These are phyloP conservation scores for Aspergillus sclerotiicarbonarius DNA, from an alignment of 495 filamentous ascomycete species.

Conservation along the genomic window DNA sequence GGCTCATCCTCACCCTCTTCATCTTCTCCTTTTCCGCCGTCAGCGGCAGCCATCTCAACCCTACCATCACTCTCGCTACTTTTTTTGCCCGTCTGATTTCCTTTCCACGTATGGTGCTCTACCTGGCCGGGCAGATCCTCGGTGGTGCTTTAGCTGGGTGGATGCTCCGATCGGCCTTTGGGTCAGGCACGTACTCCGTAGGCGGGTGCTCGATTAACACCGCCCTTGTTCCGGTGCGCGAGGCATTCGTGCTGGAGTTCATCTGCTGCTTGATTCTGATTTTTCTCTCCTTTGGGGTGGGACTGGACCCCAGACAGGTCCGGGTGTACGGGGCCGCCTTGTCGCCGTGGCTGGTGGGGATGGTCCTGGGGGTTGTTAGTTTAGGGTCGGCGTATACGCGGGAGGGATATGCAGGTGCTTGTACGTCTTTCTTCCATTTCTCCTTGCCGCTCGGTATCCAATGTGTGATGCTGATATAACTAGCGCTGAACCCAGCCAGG, in stretches of 20 bases:
- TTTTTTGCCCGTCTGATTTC: slow-evolving; percentile 50
- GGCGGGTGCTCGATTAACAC: slow-evolving; percentile 33
- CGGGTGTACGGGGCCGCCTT: slow-evolving; percentile 48
- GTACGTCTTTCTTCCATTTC: slow-evolving; percentile 18
- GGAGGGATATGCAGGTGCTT: slow-evolving; percentile 41
- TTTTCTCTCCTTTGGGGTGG: slow-evolving; percentile 46
- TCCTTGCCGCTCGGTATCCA: not conserved
- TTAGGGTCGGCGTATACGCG: slow-evolving; percentile 45
- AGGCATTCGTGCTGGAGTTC: slow-evolving; percentile 45
- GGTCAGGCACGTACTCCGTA: slow-evolving; percentile 23
- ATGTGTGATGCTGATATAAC: not conserved
- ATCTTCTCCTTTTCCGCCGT: slow-evolving; percentile 48
- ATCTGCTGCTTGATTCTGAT: slow-evolving; percentile 38
- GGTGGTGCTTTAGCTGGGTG: slow-evolving; percentile 50
- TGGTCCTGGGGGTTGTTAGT: slow-evolving; percentile 42
- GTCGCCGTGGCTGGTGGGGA: slow-evolving; percentile 51
- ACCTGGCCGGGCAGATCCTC: slow-evolving; percentile 39
- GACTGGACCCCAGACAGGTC: slow-evolving; percentile 53
- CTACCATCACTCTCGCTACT: slow-evolving; percentile 49
- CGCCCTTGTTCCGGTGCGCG: slow-evolving; percentile 22
- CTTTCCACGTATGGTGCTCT: slow-evolving; percentile 41
- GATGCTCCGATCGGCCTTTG: slow-evolving; percentile 31
- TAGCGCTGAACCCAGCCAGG: slow-evolving; percentile 32
- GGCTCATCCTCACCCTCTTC: slow-evolving; percentile 45
- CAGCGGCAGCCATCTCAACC: slow-evolving; percentile 52